phyloP scores from a whole-genome alignment of 306 rosid genomes.

The Prunus salicina region DNA sequence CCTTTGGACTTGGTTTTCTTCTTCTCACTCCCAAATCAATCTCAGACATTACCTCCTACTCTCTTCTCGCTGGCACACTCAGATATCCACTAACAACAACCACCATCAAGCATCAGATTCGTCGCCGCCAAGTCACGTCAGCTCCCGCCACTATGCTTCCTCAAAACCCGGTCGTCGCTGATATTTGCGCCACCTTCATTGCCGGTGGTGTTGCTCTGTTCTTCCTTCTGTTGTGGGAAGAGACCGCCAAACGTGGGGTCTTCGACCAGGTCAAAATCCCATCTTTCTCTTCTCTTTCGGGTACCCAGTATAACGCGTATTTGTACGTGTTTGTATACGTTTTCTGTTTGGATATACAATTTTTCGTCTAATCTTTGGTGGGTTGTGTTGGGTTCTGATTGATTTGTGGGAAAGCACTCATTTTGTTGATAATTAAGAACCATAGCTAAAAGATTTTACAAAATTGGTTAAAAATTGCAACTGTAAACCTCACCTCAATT shows the following conservation, averaged over 20 bases:
- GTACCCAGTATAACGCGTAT: neutral
- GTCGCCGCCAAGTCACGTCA: constrained; percentile 21
- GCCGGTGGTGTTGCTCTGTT: constrained; percentile 51
- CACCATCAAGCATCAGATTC: constrained; percentile 3
- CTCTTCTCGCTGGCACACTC: constrained; percentile 11
- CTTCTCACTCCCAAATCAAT: neutral
- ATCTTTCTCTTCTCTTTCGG: neutral
- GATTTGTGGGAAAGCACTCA: constrained; percentile 4
- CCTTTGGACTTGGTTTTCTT: neutral
- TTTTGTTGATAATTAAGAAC: constrained; percentile 1
- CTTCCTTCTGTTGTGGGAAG: constrained; percentile 54
- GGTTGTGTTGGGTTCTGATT: constrained; percentile 4
- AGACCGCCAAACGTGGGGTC: constrained; percentile 62
- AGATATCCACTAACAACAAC: neutral
- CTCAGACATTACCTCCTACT: neutral
- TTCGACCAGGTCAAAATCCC: constrained; percentile 61
- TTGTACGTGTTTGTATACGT: neutral
- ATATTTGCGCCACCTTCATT: constrained; percentile 57
- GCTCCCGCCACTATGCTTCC: constrained; percentile 53
- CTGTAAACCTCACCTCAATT: neutral
- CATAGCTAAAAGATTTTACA: neutral
- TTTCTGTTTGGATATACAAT: neutral
- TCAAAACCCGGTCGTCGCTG: constrained; percentile 49
- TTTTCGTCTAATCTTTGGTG: neutral
- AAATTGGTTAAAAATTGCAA: neutral